Evolutionary conservation across 495 filamentous ascomycete species (phyloP), one percentile per base, ranked within the genome.

Genomic region (Penicillium tannophilum): DNA sequence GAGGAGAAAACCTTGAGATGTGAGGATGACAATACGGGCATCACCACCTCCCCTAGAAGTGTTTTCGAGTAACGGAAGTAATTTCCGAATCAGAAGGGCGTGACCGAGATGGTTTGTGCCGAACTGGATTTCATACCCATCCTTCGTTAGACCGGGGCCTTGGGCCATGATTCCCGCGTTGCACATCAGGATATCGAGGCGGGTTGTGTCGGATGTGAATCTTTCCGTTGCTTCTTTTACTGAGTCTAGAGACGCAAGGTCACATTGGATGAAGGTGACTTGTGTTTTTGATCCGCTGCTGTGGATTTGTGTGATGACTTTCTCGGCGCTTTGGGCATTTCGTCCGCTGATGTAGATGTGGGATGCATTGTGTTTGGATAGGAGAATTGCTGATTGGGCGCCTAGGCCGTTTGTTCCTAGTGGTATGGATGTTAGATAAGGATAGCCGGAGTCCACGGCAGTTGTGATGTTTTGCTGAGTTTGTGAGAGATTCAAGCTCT

Each of bases 81-180:
- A 67, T 0, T 82, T 75, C 28, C 79, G 77, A 33, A 83, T 84
- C 6, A 92, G 72, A 2, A 90, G 77, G 19, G 82, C 82, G 58
- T 89, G 87, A 6, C 82, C 84, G 44, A 91, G 71, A 64, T 90
- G 83, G 63, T 91, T 92, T 4, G 82, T 85, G 8, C 82, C 86
- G 52, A 90, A 85, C 57, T 89, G 85, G 12, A 84, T 68, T 63
- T 92, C 88, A 69, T 84, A 89, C 20, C 87, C 86, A 50, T 91
- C 86, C 1, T 63, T 56, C 0, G 86, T 86, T 4, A 74, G 58
- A 0, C 61, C 69, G 6, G 65, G 74, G 0, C 81, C 74, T 1
- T 72, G 41, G 0, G 78, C 82, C 83, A 90, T 87, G 58, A 90
- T 81, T 4, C 87, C 88, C 5, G 88, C 88, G 59, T 89, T 92